Conservation (phyloP, 768 basidiomycete genomes). For the Boletus insuetus region DNA sequence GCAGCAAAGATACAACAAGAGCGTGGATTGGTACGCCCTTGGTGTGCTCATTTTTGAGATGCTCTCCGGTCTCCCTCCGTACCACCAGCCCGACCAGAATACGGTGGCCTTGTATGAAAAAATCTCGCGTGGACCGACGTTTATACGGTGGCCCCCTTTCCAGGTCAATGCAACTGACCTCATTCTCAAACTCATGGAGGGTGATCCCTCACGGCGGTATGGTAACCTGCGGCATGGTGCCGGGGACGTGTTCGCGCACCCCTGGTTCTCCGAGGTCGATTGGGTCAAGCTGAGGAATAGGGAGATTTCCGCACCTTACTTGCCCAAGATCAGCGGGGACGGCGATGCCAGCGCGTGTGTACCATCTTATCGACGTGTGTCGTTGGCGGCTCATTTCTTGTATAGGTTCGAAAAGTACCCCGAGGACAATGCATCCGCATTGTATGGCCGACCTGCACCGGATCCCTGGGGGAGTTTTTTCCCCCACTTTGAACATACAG, state of each 20-base stretch:
- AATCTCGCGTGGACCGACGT: slow-evolving; percentile 73
- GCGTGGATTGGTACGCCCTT: slow-evolving; percentile 98
- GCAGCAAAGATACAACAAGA: slow-evolving; percentile 88
- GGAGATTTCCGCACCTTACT: slow-evolving; percentile 93
- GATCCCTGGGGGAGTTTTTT: slow-evolving; percentile 70
- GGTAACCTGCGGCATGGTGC: slow-evolving; percentile 89
- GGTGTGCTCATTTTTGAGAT: slow-evolving; percentile 98
- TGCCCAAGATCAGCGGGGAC: slow-evolving; percentile 88
- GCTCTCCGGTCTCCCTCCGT: slow-evolving; percentile 94
- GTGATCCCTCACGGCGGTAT: slow-evolving; percentile 82
- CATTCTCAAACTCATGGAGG: slow-evolving; percentile 86
- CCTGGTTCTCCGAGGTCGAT: slow-evolving; percentile 93
- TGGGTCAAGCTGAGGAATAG: slow-evolving; percentile 78
- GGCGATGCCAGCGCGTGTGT: slow-evolving; percentile 94
- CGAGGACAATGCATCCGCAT: slow-evolving; percentile 61
- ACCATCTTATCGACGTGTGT: neutral
- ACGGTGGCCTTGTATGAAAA: slow-evolving; percentile 90
- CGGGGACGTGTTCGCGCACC: slow-evolving; percentile 88
- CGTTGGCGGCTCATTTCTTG: neutral
- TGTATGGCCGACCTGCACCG: slow-evolving; percentile 55
- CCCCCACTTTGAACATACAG: slow-evolving; percentile 71
- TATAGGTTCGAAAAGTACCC: slow-evolving; percentile 75
- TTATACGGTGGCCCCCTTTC: slow-evolving; percentile 77
- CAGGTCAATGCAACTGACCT: slow-evolving; percentile 80
- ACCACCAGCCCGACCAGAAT: slow-evolving; percentile 83